Conservation (phyloP, 306 rosid genomes). For the Prunus mongolica region DNA sequence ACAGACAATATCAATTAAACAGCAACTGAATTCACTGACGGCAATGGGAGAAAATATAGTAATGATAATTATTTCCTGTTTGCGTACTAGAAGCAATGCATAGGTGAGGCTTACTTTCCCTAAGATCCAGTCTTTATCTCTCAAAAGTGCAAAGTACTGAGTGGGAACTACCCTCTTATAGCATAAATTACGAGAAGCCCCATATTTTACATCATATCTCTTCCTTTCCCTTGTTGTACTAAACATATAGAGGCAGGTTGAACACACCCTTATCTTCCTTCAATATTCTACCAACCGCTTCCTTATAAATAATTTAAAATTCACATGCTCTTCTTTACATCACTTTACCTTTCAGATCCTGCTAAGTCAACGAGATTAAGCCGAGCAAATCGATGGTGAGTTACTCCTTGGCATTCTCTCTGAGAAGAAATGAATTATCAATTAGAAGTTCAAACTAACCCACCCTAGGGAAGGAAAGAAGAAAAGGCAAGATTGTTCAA, state of each 20-base stretch:
- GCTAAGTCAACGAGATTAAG: constrained; percentile 99
- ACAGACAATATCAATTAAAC: constrained; percentile 1
- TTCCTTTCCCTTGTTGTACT: background rate
- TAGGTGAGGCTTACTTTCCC: background rate
- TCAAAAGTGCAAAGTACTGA: background rate
- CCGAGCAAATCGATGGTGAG: constrained; percentile 89
- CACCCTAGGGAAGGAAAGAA: constrained; percentile 15
- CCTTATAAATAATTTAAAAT: constrained; percentile 4
- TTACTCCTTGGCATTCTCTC: constrained; percentile 99
- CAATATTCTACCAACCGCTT: background rate
- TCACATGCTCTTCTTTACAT: background rate
- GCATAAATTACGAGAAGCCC: background rate
- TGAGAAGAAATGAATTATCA: constrained; percentile 29
- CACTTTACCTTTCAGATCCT: constrained; percentile 91
- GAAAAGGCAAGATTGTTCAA: constrained; percentile 10
- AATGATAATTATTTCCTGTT: background rate
- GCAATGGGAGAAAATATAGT: background rate
- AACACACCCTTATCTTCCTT: background rate
- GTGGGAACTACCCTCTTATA: background rate
- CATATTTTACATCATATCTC: background rate
- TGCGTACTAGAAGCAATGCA: background rate
- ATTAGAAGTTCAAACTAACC: constrained; percentile 2
- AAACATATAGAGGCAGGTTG: background rate
- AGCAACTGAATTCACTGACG: background rate
- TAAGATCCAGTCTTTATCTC: background rate